phyloP scores from a whole-genome alignment of 495 filamentous ascomycete genomes.

The Viridothelium virens region DNA sequence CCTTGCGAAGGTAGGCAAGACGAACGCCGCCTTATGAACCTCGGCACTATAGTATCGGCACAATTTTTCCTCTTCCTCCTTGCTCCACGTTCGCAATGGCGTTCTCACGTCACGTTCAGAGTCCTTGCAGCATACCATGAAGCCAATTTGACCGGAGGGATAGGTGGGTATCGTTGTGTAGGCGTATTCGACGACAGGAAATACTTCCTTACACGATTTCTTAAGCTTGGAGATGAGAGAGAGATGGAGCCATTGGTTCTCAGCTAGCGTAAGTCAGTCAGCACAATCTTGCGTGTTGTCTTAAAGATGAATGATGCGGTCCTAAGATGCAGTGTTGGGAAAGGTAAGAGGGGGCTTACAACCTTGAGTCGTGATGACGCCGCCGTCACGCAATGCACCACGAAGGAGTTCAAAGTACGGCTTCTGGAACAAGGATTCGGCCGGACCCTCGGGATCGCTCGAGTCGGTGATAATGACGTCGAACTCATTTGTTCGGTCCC shows the following conservation, averaged over 20 bases:
- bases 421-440: slow-evolving; percentile 95
- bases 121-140: slow-evolving; percentile 99
- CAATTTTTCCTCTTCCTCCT: slow-evolving; percentile 83
- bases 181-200: slow-evolving; percentile 94
- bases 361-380: slow-evolving; percentile 99
- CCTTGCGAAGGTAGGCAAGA: slow-evolving; percentile 86
- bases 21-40: slow-evolving; percentile 88
- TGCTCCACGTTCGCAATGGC: slow-evolving; percentile 68
- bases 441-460: slow-evolving; percentile 92
- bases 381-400: slow-evolving; percentile 83
- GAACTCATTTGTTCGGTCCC: slow-evolving; percentile 86
- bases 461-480: slow-evolving; percentile 99
- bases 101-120: slow-evolving; percentile 68
- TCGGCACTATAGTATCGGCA: slow-evolving; percentile 94
- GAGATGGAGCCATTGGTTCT: slow-evolving; percentile 99
- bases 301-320: slow-evolving; percentile 10
- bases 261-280: slow-evolving; percentile 53
- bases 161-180: slow-evolving; percentile 99
- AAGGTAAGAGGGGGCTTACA: slow-evolving; percentile 73
- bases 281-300: slow-evolving; percentile 13
- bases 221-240: slow-evolving; percentile 82
- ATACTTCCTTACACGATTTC: slow-evolving; percentile 94
- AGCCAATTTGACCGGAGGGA: slow-evolving; percentile 97
- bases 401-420: slow-evolving; percentile 92
- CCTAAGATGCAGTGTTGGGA: not conserved